Base-by-base conservation (phyloP, 1,139 yeast genomes). In the Yamadazyma triangularis region DNA sequence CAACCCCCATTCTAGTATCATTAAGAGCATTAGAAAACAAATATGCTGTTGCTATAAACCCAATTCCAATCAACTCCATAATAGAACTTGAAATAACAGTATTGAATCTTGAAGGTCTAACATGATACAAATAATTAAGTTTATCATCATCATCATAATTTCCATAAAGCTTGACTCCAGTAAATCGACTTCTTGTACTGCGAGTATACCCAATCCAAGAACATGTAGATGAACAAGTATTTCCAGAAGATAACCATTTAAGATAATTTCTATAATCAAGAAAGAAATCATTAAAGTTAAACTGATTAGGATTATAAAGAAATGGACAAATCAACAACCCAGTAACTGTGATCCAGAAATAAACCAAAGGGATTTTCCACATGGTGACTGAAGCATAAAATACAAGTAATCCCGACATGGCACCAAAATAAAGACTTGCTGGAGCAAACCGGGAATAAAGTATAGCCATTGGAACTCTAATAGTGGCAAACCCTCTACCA, bases 401-500 rank as follows among this genome's bases (percentile, higher is more conserved):
- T 9, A 72, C 55, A 36, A 72, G 46, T 23, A 69, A 32, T 9
- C 64, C 56, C 20, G 64, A 54, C 3, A 51, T 40, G 0, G 63
- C 58, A 0, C 75, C 77, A 44, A 58, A 63, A 35, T 70, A 66
- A 21, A 70, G 51, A 38, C 76, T 66, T 26, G 66, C 73, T 12
- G 56, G 45, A 0, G 77, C 71, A 50, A 66, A 73, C 29, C 76
- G 48, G 2, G 75, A 52, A 46, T 70, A 73, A 7, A 73, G 48
- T 1, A 52, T 48, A 1, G 70, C 50, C 42, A 72, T 70, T 7
- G 73, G 60, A 6, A 63, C 59, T 39, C 79, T 51, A 2, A 60
- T 51, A 0, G 78, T 73, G 22, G 78, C 74, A 48, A 73, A 70
- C 1, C 77, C 77, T 47, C 79, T 53, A 10, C 77, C 78, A 0